Evolutionary conservation across 2,329 filamentous ascomycete species (phyloP).

Genomic region (Ceratocystis ficicola): DNA sequence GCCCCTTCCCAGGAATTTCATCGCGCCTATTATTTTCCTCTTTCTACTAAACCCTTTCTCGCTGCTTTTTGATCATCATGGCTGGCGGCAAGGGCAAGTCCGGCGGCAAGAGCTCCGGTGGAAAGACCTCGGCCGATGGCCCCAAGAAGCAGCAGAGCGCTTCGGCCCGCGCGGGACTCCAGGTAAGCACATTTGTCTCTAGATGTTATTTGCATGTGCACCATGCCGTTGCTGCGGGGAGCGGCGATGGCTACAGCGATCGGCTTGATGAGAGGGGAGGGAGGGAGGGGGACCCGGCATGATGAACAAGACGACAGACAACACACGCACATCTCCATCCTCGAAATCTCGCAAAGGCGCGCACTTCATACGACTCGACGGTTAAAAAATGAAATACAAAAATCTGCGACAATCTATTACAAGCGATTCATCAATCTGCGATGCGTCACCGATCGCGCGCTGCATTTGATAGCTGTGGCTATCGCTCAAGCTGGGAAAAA

Average conservation of each 20-base stretch:
- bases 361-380: too few relatives aligned
- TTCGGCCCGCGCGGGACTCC: slow-evolving; percentile 85
- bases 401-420: too few relatives aligned
- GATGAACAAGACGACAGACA: too few relatives aligned
- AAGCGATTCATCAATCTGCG: too few relatives aligned
- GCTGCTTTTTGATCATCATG: slow-evolving; percentile 33
- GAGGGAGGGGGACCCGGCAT: too few relatives aligned
- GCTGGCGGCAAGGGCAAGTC: slow-evolving; percentile 89
- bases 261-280: too few relatives aligned
- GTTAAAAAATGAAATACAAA: too few relatives aligned
- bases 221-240: neutral
- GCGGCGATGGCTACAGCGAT: neutral
- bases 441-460: too few relatives aligned
- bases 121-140: slow-evolving; percentile 55
- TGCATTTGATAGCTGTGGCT: too few relatives aligned
- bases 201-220: neutral
- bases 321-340: too few relatives aligned
- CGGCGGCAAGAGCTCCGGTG: slow-evolving; percentile 77
- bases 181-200: slow-evolving; percentile 52
- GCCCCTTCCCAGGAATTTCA: neutral
- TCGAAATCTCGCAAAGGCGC: too few relatives aligned
- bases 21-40: slow-evolving; percentile 14
- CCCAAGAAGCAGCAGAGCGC: slow-evolving; percentile 88
- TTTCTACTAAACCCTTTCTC: neutral
- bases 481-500: too few relatives aligned